These are phyloP conservation scores for Arxiozyma bovina DNA, from an alignment of 1,139 yeast genomes.

Conservation along the genomic window DNA sequence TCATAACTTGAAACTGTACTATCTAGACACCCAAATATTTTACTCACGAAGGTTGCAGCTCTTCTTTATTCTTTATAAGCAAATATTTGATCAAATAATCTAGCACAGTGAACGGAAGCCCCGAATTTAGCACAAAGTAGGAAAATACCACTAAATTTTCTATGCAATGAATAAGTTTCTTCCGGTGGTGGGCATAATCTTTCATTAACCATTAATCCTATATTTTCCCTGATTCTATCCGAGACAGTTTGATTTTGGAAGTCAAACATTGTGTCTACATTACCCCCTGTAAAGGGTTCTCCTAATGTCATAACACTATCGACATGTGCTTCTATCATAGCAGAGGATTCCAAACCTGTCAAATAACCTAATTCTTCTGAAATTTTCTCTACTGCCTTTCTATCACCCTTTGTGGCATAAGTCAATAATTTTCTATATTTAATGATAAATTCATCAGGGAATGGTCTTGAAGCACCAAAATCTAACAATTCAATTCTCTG, in stretches of 20 bases:
- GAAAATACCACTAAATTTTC: slow-evolving; percentile 92
- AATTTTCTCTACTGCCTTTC: slow-evolving; percentile 52
- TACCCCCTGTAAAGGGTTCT: slow-evolving; percentile 75
- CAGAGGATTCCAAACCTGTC: slow-evolving; percentile 80
- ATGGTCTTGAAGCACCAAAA: slow-evolving; percentile 90
- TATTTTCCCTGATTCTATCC: slow-evolving; percentile 79
- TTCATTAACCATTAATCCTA: slow-evolving; percentile 82
- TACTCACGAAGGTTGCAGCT: too few relatives aligned
- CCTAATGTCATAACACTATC: slow-evolving; percentile 87
- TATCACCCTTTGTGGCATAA: slow-evolving; percentile 67
- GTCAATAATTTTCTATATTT: slow-evolving; percentile 67
- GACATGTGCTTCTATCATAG: slow-evolving; percentile 86
- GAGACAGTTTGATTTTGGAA: slow-evolving; percentile 84
- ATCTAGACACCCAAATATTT: not conserved
- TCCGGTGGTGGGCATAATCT: slow-evolving; percentile 97
- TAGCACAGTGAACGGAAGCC: slow-evolving; percentile 76
- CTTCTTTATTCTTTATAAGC: slow-evolving; percentile 2
- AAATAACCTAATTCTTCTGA: slow-evolving; percentile 76
- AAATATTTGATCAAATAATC: slow-evolving; percentile 60
- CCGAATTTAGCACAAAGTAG: slow-evolving; percentile 77
- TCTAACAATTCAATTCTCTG: slow-evolving; percentile 74
- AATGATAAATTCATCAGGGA: slow-evolving; percentile 54
- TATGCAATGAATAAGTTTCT: slow-evolving; percentile 88
- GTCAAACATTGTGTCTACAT: slow-evolving; percentile 48
- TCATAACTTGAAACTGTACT: too few relatives aligned